Base-by-base conservation (phyloP, 306 rosid genomes). In the Dryas alaskensis region DNA sequence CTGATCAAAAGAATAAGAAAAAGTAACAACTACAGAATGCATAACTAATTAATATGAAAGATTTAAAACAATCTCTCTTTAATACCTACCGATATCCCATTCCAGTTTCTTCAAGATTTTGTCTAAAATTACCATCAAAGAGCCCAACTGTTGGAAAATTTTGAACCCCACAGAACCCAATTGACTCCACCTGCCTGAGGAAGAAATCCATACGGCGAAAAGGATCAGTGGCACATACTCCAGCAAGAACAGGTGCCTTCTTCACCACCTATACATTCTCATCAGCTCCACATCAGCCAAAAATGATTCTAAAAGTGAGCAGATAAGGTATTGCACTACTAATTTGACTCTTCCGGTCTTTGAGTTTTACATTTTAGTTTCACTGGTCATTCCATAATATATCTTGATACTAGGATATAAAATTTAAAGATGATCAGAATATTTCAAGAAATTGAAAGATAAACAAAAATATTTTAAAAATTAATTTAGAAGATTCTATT, bases 111-210 rank as follows among this genome's bases (percentile, higher is more conserved):
- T 93, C 98, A 73, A 89, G 96, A 82, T 91, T 93, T 78, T 91
- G 94, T 80, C 97, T 86, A 77, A 91, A 93, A 83, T 93, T 91
- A 50, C 96, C 98, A 75, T 93, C 98, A 71, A 84, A 88, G 62
- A 91, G 83, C 76, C 98, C 97, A 67, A 91, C 98, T 8, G 98
- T 91, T n/a, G 98, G 98, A 85, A 93, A 93, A 78, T 89, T 91
- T 82, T 93, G 98, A 72, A 93, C 98, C 76, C 97, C 98, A 44
- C 84, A 79, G 76, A 93, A 91, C 73, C 98, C 98, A 53, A 89
- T 84, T 61, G 97, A 85, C 79, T 91, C 97, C 79, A 93, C 86
- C 89, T 89, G 92, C 87, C 84, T 93, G 44, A 91, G 89, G 76
- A 93, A 91, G 93, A 72, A 70, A 71, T 86, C 97, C 98, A 91